Base-by-base conservation (phyloP, 2,329 filamentous ascomycete genomes). In the Trichoderma hamatum region DNA sequence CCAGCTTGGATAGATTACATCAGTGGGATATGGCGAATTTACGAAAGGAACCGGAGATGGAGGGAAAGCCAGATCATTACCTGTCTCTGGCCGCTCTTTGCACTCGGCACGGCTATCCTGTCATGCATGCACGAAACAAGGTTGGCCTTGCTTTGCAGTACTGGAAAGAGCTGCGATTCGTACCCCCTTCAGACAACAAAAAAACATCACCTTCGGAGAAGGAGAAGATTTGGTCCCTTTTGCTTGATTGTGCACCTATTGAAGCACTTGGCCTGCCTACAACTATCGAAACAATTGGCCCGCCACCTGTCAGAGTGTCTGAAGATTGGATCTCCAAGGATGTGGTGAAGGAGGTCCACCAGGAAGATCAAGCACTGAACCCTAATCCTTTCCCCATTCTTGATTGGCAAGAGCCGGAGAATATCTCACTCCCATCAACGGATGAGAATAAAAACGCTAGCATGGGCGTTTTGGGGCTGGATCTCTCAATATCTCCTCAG, bases 71-170 rank as follows among this genome's bases (percentile, higher is more conserved):
- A 2, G 84, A 86, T 34, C 79, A 83, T n/a, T 82, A 79, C 49
- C 77, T 89, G 13, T 83, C 84, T 54, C 80, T 84, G n/a, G 80
- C 85, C 62, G 89, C 88, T 58, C 85, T 93, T 78, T 93, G 91
- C 76, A 87, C 86, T 68, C 88, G 85, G 71, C 90, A 91, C 76
- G 92, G 92, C 2, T 84, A 84, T 34, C 92, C 92, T 0, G 81
- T 85, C 34, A 91, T 95, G 86, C 91, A 96, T 78, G 85, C 85
- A 16, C 84, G 88, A 62, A 85, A 85, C 26, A 86, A 85, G 61
- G 81, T 95, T 30, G 93, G 93, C 1, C 80, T 95, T 68, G 88
- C 86, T 60, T 74, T 96, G 49, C 90, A 93, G 72, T 96, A 95
- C 77, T 96, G 92, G 92, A 90, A 88, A 77, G 85, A 90, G 73